Conservation (phyloP, 2,329 filamentous ascomycete genomes). For the Cladosporium colombiae region DNA sequence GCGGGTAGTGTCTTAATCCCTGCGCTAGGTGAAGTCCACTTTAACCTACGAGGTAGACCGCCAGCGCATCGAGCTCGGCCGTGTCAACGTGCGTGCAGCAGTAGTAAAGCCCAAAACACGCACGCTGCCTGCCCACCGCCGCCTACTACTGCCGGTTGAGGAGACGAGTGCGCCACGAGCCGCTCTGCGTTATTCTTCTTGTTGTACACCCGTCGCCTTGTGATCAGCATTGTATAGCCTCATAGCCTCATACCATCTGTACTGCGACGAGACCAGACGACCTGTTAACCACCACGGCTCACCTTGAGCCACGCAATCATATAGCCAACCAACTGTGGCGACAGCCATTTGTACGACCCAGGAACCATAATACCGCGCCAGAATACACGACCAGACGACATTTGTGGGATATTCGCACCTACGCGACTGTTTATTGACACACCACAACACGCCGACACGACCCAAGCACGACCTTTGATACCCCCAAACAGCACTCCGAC, state of each 20-base stretch:
- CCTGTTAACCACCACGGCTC: constrained; percentile 7
- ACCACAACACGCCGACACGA: constrained; percentile 7
- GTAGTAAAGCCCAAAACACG: neutral
- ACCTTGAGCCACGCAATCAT: constrained; percentile 1
- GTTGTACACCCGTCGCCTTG: neutral
- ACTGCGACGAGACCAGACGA: constrained; percentile 13
- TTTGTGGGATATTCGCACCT: constrained; percentile 3
- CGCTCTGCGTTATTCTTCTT: constrained; percentile 6
- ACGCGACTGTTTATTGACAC: constrained; percentile 9
- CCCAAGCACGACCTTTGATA: constrained; percentile 6
- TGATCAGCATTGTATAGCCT: constrained; percentile 8
- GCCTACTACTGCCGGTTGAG: neutral
- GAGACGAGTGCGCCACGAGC: constrained; percentile 4
- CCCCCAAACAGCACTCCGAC: constrained; percentile 1
- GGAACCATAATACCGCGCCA: constrained; percentile 5
- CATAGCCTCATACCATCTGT: constrained; percentile 5
- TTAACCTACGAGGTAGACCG: constrained; percentile 9
- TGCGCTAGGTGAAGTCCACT: constrained; percentile 5
- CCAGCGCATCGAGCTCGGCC: constrained; percentile 12
- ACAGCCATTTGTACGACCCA: constrained; percentile 5
- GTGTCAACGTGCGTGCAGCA: neutral
- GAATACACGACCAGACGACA: constrained; percentile 17
- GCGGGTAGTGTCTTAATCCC: constrained; percentile 10
- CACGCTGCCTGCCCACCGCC: constrained; percentile 9
- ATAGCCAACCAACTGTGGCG: constrained; percentile 1